Evolutionary conservation across 2,329 filamentous ascomycete genomes (phyloP).

Genomic region (Pyrenochaeta sp.): DNA sequence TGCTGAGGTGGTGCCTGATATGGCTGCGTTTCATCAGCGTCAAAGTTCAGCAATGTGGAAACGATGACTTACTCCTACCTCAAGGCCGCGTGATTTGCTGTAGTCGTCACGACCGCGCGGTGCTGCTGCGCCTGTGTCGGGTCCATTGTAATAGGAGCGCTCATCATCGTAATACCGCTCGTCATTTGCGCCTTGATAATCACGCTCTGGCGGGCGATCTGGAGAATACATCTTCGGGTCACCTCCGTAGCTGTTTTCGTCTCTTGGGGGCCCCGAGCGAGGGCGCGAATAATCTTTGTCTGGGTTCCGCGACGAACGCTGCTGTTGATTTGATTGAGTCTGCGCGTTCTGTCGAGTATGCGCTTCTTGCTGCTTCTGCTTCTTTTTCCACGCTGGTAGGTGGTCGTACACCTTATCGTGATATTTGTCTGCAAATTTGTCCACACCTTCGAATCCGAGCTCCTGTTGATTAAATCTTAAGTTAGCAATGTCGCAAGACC

Average conservation of each 20-base stretch:
- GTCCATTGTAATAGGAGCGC: constrained; percentile 20
- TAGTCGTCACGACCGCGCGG: constrained; percentile 21
- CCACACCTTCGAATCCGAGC: constrained; percentile 47
- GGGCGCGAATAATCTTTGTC: constrained; percentile 15
- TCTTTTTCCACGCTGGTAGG: constrained; percentile 23
- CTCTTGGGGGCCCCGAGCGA: constrained; percentile 2
- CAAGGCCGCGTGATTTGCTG: constrained; percentile 17
- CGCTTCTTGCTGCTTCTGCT: constrained; percentile 13
- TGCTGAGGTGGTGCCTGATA: constrained; percentile 10
- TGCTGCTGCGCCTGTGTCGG: constrained; percentile 22
- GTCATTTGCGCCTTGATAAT: constrained; percentile 17
- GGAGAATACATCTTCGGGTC: constrained; percentile 30
- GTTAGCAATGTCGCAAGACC: constrained; percentile 14
- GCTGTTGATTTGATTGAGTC: constrained; percentile 5
- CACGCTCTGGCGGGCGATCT: constrained; percentile 19
- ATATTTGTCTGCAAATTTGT: constrained; percentile 39
- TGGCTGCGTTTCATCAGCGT: constrained; percentile 10
- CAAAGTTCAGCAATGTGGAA: neutral
- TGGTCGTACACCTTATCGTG: constrained; percentile 38
- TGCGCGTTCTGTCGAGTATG: neutral
- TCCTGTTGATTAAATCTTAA: constrained; percentile 31
- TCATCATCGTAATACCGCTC: constrained; percentile 27
- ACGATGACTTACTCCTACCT: constrained; percentile 24
- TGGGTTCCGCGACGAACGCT: constrained; percentile 5
- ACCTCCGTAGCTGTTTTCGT: constrained; percentile 3